Percentiles rank a stretch among this genome's conserved stretches.
Evolutionary conservation across 345 rosid genomes (phyloP).

Genomic region (Rhizophora apiculata): DNA sequence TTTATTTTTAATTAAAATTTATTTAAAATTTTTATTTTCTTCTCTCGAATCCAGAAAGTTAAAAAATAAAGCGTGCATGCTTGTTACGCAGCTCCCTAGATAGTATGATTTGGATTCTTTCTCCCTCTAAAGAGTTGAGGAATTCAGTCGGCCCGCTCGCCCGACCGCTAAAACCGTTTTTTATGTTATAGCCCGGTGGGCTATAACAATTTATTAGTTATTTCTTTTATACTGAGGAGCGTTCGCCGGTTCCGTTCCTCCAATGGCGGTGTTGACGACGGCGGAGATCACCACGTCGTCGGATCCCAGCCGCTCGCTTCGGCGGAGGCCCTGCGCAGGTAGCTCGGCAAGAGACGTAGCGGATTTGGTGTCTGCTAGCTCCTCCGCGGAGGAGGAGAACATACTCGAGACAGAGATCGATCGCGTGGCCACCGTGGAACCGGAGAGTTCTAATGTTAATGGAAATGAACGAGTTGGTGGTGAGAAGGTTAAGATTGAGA

Average conservation of each 20-base stretch:
- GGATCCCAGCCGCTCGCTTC: conserved; percentile 45
- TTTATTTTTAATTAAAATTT: too few species aligned
- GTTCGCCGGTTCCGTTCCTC: neutral
- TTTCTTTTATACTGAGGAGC: neutral
- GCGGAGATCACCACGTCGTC: conserved; percentile 11
- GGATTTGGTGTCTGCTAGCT: conserved; percentile 14
- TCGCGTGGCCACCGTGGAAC: neutral
- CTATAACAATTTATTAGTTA: too few species aligned
- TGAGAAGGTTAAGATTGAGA: conserved; percentile 19
- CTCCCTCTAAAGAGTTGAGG: too few species aligned
- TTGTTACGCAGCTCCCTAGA: too few species aligned
- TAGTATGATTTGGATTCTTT: too few species aligned
- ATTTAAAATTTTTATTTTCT: too few species aligned
- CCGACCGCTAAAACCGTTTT: too few species aligned
- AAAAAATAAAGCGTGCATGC: too few species aligned
- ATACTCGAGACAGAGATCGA: neutral
- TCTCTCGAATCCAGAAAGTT: too few species aligned
- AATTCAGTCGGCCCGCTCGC: too few species aligned
- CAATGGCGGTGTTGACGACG: conserved; percentile 43
- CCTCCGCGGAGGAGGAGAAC: neutral
- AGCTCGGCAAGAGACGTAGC: conserved; percentile 12
- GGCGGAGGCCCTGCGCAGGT: conserved; percentile 32
- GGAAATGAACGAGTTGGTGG: neutral
- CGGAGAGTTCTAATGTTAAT: conserved; percentile 1
- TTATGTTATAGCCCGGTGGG: too few species aligned